Evolutionary conservation across 768 basidiomycete genomes (phyloP).

Genomic region (Collybia nuda): DNA sequence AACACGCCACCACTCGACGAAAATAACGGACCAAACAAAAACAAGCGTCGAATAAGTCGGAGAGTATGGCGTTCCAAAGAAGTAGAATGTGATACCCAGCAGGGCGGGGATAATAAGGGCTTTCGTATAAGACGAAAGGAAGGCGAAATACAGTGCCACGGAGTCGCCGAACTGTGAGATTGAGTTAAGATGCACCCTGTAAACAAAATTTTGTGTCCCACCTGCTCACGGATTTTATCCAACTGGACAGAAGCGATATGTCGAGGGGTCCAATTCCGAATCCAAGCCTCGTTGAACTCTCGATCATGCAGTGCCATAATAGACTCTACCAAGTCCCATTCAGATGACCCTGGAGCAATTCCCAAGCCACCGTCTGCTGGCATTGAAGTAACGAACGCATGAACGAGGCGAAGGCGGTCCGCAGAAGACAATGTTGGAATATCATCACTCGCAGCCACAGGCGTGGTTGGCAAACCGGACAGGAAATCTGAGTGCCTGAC

Average conservation of each 20-base stretch:
- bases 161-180: slow-evolving; percentile 67
- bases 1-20: slow-evolving; percentile 92
- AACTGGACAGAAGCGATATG: slow-evolving; percentile 64
- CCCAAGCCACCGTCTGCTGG: slow-evolving; percentile 82
- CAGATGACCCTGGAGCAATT: slow-evolving; percentile 65
- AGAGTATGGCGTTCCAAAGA: slow-evolving; percentile 72
- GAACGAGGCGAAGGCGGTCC: slow-evolving; percentile 78
- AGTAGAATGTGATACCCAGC: slow-evolving; percentile 69
- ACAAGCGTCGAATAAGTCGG: slow-evolving; percentile 74
- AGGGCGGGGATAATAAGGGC: slow-evolving; percentile 75
- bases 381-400: slow-evolving; percentile 69
- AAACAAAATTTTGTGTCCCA: slow-evolving; percentile 14
- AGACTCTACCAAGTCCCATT: slow-evolving; percentile 81
- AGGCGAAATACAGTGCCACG: slow-evolving; percentile 86
- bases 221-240: slow-evolving; percentile 73
- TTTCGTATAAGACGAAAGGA: slow-evolving; percentile 81
- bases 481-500: slow-evolving; percentile 74
- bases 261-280: slow-evolving; percentile 69
- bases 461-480: slow-evolving; percentile 64
- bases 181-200: neutral
- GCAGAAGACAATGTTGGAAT: slow-evolving; percentile 54
- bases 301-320: slow-evolving; percentile 86
- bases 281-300: slow-evolving; percentile 78
- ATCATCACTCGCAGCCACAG: slow-evolving; percentile 43
- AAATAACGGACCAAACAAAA: slow-evolving; percentile 80